Conservation (phyloP, 495 filamentous ascomycete genomes). For the Bacidia rubella region DNA sequence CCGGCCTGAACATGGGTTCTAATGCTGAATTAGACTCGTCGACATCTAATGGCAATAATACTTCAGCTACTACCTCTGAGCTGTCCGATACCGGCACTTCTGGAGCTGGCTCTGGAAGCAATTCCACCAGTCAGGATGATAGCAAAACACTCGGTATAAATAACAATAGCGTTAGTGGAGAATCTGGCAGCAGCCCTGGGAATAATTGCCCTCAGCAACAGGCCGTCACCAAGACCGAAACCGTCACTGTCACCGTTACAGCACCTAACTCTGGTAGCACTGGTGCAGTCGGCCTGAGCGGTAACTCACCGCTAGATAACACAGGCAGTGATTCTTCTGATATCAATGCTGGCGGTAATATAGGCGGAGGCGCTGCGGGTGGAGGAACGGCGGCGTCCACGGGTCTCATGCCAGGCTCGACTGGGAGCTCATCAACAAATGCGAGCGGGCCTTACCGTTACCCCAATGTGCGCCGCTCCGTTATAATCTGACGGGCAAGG, state of each 20-base stretch:
- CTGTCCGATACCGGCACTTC: too few relatives aligned
- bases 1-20: too few relatives aligned
- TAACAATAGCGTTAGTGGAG: background rate
- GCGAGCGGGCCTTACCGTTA: background rate
- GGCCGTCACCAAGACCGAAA: slow-evolving; percentile 7
- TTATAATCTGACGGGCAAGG: background rate
- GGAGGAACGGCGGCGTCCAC: background rate
- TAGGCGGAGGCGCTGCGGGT: background rate
- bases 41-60: too few relatives aligned
- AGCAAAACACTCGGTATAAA: too few relatives aligned
- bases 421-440: background rate
- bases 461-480: background rate
- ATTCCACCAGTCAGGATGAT: too few relatives aligned
- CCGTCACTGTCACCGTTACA: slow-evolving; percentile 8
- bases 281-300: background rate
- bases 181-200: background rate
- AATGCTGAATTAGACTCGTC: too few relatives aligned
- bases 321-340: too few relatives aligned
- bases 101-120: too few relatives aligned
- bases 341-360: background rate
- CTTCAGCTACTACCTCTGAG: too few relatives aligned
- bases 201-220: slow-evolving; percentile 1
- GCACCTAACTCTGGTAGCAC: background rate
- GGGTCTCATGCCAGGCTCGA: background rate
- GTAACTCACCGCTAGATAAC: too few relatives aligned